Percentiles rank a stretch among this genome's conserved stretches.
Evolutionary conservation across 331 rosid genomes (phyloP).

Genomic region (Phaseolus coccineus): DNA sequence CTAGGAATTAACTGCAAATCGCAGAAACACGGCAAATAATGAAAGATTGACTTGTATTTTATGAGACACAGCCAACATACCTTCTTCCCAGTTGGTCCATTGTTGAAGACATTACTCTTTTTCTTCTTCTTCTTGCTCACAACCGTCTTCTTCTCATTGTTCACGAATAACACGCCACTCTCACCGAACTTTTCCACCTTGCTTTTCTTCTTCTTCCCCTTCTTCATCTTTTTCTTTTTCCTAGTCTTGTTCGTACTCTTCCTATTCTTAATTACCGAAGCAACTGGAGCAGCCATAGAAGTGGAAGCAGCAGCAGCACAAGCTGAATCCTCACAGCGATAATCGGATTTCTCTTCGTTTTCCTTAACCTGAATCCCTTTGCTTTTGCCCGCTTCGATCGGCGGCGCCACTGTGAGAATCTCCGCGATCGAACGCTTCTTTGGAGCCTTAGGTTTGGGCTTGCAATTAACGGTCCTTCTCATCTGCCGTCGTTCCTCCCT

Average conservation of each 20-base stretch:
- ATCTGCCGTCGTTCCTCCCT: slow-evolving; percentile 55
- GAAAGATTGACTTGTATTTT: slow-evolving; percentile 48
- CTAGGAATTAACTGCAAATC: slow-evolving; percentile 44
- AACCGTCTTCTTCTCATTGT: slow-evolving; percentile 46
- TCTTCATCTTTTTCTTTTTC: slow-evolving; percentile 47
- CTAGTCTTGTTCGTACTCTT: slow-evolving; percentile 40
- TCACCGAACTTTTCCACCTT: slow-evolving; percentile 40
- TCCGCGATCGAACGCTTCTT: slow-evolving; percentile 94
- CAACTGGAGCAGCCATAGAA: slow-evolving; percentile 1
- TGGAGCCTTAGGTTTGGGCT: slow-evolving; percentile 63
- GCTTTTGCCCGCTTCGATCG: slow-evolving; percentile 50
- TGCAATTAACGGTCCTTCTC: slow-evolving; percentile 38
- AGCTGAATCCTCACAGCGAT: slow-evolving; percentile 35
- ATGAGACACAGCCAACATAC: slow-evolving; percentile 63
- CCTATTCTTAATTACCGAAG: slow-evolving; percentile 35
- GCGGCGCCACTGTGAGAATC: slow-evolving; percentile 88
- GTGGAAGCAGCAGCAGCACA: not conserved
- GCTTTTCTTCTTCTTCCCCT: slow-evolving; percentile 48
- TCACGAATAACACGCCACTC: slow-evolving; percentile 23
- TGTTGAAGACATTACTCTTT: slow-evolving; percentile 44
- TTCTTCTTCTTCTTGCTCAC: slow-evolving; percentile 48
- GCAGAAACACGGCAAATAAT: slow-evolving; percentile 14
- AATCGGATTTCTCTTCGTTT: slow-evolving; percentile 40
- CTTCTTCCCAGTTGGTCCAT: slow-evolving; percentile 58
- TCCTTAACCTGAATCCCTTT: slow-evolving; percentile 37